Evolutionary conservation across 768 basidiomycete species (phyloP).

Genomic region (Rhodotorula taiwanensis): DNA sequence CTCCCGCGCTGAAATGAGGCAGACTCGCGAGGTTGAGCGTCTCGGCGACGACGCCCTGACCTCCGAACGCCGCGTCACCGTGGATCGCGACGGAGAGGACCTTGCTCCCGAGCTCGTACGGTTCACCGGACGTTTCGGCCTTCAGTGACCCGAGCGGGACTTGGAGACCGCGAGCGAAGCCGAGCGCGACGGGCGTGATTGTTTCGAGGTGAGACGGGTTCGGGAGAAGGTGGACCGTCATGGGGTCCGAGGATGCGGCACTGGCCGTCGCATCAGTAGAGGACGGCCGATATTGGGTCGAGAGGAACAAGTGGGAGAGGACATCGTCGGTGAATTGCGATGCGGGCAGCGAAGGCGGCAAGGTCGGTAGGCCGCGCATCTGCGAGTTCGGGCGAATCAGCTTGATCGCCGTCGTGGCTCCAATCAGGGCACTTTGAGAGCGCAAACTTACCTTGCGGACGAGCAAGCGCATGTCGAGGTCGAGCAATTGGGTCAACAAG

Average conservation of each 20-base stretch:
- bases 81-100: slow-evolving; percentile 87
- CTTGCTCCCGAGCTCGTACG: slow-evolving; percentile 54
- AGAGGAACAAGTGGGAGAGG: slow-evolving; percentile 74
- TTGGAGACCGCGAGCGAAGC: slow-evolving; percentile 86
- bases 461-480: slow-evolving; percentile 60
- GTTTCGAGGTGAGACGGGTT: slow-evolving; percentile 51
- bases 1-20: slow-evolving; percentile 85
- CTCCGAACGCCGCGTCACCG: slow-evolving; percentile 84
- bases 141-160: slow-evolving; percentile 48
- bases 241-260: slow-evolving; percentile 49
- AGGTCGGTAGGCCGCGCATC: slow-evolving; percentile 54
- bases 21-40: slow-evolving; percentile 70
- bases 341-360: slow-evolving; percentile 20
- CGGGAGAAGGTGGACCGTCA: slow-evolving; percentile 68
- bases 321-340: slow-evolving; percentile 62
- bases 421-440: background rate
- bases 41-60: slow-evolving; percentile 87
- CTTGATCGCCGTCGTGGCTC: background rate
- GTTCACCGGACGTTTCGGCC: slow-evolving; percentile 38
- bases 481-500: slow-evolving; percentile 68
- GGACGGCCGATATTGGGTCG: slow-evolving; percentile 50
- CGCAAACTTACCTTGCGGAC: slow-evolving; percentile 58
- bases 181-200: slow-evolving; percentile 75
- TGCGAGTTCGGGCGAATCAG: background rate
- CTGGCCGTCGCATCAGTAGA: slow-evolving; percentile 61